phyloP scores from a whole-genome alignment of 352 stramenopile species.

The Bremia lactucae region DNA sequence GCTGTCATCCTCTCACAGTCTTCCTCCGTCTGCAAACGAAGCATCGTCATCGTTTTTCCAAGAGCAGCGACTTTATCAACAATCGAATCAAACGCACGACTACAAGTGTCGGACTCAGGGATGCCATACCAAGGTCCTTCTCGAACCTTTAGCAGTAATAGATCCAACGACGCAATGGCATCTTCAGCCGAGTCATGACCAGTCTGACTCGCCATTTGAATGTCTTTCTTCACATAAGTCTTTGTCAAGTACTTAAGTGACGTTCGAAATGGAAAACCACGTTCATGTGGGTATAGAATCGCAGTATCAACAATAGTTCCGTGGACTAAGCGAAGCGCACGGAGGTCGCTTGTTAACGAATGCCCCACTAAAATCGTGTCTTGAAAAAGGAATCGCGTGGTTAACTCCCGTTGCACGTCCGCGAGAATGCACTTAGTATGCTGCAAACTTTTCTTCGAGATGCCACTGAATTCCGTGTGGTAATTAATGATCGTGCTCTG shows the following conservation, averaged over 20 bases:
- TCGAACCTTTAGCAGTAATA: slow-evolving; percentile 64
- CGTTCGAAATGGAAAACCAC: slow-evolving; percentile 71
- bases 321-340: slow-evolving; percentile 69
- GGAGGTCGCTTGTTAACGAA: slow-evolving; percentile 79
- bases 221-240: slow-evolving; percentile 69
- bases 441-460: slow-evolving; percentile 61
- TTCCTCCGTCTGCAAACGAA: slow-evolving; percentile 20
- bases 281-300: slow-evolving; percentile 76
- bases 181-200: slow-evolving; percentile 82
- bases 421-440: slow-evolving; percentile 45
- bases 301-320: slow-evolving; percentile 59
- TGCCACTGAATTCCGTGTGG: slow-evolving; percentile 85
- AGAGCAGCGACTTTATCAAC: slow-evolving; percentile 38
- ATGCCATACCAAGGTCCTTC: slow-evolving; percentile 64
- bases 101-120: slow-evolving; percentile 27
- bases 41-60: slow-evolving; percentile 40
- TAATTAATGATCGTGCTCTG: slow-evolving; percentile 84
- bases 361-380: slow-evolving; percentile 82
- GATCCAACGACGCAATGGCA: slow-evolving; percentile 61
- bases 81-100: slow-evolving; percentile 55
- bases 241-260: slow-evolving; percentile 79
- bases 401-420: slow-evolving; percentile 61
- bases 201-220: slow-evolving; percentile 51
- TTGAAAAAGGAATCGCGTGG: slow-evolving; percentile 42
- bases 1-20: neutral